Evolutionary conservation across 163 green algal species (phyloP).

Genomic region (Scenedesmus sp.): DNA sequence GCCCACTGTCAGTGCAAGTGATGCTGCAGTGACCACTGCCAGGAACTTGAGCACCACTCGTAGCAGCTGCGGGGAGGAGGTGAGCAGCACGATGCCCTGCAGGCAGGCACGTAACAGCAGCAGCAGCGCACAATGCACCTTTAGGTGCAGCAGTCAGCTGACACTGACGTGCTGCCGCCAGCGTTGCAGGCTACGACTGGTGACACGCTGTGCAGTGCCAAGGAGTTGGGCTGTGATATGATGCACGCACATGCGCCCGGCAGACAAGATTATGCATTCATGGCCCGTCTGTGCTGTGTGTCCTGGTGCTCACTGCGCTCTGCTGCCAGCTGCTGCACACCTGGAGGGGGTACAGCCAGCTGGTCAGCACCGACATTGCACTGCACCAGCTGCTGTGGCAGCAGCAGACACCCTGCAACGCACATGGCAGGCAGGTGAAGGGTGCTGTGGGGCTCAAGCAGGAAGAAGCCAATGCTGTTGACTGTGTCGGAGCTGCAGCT

Average conservation of each 20-base stretch:
- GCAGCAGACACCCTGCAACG: neutral
- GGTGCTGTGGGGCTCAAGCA: neutral
- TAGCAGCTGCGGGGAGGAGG: neutral
- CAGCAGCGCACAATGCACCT: neutral
- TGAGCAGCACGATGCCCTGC: slow-evolving; percentile 22
- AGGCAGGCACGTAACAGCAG: neutral
- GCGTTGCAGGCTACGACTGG: too few relatives aligned
- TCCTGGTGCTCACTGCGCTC: neutral
- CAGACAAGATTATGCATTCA: neutral
- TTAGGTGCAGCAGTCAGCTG: too few relatives aligned
- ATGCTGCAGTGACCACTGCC: neutral
- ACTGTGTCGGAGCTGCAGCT: too few relatives aligned
- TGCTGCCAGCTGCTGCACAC: neutral
- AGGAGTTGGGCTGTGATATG: neutral
- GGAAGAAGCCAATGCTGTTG: too few relatives aligned
- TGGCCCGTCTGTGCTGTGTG: too few relatives aligned
- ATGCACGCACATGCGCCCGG: neutral
- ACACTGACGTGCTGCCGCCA: too few relatives aligned
- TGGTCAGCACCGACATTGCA: slow-evolving; percentile 10
- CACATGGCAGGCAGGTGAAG: neutral
- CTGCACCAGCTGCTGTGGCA: too few relatives aligned
- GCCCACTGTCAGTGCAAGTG: neutral
- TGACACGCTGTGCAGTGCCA: neutral
- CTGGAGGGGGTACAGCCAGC: slow-evolving; percentile 37
- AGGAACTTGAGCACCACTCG: slow-evolving; percentile 29